These are phyloP conservation scores for Pseudocercospora fijiensis DNA, from an alignment of 2,329 filamentous ascomycete species.

Conservation along the genomic window DNA sequence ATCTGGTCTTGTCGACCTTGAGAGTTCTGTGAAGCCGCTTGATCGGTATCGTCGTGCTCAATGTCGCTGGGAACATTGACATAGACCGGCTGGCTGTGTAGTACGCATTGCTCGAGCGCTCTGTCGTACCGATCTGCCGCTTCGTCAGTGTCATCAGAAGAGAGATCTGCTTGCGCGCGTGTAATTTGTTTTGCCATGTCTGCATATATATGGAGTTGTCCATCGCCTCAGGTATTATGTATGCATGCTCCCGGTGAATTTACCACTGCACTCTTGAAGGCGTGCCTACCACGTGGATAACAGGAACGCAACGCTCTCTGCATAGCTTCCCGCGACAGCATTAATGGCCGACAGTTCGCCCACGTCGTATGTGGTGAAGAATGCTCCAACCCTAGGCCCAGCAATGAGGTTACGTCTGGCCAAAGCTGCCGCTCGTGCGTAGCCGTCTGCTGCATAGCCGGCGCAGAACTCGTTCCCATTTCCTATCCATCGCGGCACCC, in stretches of 20 bases:
- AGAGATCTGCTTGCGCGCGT: constrained; percentile 20
- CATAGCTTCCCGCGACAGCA: constrained; percentile 46
- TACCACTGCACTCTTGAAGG: constrained; percentile 12
- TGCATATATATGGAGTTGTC: constrained; percentile 13
- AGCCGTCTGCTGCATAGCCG: constrained; percentile 57
- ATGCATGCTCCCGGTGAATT: constrained; percentile 1
- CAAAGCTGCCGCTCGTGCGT: constrained; percentile 13
- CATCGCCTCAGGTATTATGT: constrained; percentile 14
- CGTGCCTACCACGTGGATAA: constrained; percentile 46
- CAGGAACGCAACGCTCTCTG: constrained; percentile 46
- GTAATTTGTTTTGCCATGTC: constrained; percentile 22
- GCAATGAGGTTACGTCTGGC: background rate
- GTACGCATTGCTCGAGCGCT: constrained; percentile 13
- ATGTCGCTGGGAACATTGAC: constrained; percentile 16
- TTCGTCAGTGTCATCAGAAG: constrained; percentile 1
- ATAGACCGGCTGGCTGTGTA: constrained; percentile 15
- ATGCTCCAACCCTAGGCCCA: constrained; percentile 36
- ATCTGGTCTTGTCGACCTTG: constrained; percentile 27
- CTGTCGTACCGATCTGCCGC: constrained; percentile 12
- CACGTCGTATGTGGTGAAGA: constrained; percentile 62
- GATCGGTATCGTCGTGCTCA: constrained; percentile 33
- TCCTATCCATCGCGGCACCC: background rate
- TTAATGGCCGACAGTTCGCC: constrained; percentile 52
- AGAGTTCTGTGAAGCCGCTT: constrained; percentile 27
- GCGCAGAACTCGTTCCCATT: constrained; percentile 61